Base-by-base conservation (phyloP, 1,139 yeast genomes). In the Hyphopichia pseudoburtonii region DNA sequence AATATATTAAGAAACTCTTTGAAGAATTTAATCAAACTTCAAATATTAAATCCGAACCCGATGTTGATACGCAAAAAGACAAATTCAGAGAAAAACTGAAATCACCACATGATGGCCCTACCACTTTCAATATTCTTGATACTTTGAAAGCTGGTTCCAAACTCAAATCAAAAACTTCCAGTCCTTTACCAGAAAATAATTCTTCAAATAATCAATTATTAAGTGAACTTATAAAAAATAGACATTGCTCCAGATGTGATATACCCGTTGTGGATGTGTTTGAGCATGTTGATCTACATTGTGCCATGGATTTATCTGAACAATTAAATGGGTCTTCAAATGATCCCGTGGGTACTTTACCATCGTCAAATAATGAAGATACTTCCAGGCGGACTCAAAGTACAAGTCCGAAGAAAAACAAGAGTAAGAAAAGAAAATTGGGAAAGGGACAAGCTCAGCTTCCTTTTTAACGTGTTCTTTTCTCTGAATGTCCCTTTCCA, bases 231-330 rank as follows among this genome's bases (percentile, higher is more conserved):
- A 44, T 52, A 12, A 43, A 45, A 11, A 45, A 46, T 5, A 48
- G 50, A 15, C 42, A 41, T 30, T 69, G 74, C 41, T 37, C 49
- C 1, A 40, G 44, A 25, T 70, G 76, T 43, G 43, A 56, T 5
- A 36, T 42, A 4, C 28, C 35, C 2, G 52, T 67, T 1, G 54
- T 50, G 2, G 67, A 69, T 43, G 64, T 60, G 3, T 50, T 60
- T 22, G 76, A 70, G 40, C 76, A 70, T 42, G 57, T 55, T 23
- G 76, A 70, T 45, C 68, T 46, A 37, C 76, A 70, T 42, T 43
- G 60, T 28, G 76, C 76, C 0, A 46, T 64, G 31, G 68, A 67
- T 5, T 54, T 70, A 11, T 66, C 74, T 1, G 50, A 56, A 27
- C 56, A 45, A 41, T 35, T 60, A 34, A 62, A 57, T 38, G 51